Percentiles rank a stretch among this genome's conserved stretches.
These are phyloP conservation scores for Apophysomyces ossiformis DNA, from an alignment of 371 early-diverging fungal genomes.

Conservation along the genomic window DNA sequence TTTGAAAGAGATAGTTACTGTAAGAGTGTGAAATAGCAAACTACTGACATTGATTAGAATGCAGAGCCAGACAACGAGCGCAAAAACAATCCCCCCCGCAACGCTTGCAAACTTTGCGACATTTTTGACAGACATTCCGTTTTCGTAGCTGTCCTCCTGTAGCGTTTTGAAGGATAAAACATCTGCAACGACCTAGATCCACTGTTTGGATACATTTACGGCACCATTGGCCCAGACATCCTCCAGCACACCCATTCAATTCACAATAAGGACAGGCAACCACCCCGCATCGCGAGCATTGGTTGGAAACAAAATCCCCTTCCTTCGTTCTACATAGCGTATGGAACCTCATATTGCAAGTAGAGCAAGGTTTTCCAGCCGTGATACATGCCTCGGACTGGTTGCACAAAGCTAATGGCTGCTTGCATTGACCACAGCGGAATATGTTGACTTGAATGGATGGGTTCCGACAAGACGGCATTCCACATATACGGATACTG, in stretches of 20 bases:
- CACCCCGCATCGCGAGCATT: conserved; percentile 24
- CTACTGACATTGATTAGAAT: conserved; percentile 17
- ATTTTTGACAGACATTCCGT: conserved; percentile 20
- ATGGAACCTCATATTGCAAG: conserved; percentile 24
- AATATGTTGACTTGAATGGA: conserved; percentile 10
- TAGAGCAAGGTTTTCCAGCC: conserved; percentile 13
- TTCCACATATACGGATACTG: conserved; percentile 19
- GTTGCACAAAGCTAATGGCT: conserved; percentile 22
- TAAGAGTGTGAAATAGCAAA: not conserved
- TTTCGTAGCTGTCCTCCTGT: conserved; percentile 20
- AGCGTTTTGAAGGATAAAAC: conserved; percentile 15
- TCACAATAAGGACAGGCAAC: conserved; percentile 33
- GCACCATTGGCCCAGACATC: conserved; percentile 34
- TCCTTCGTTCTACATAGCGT: conserved; percentile 20
- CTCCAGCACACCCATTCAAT: conserved; percentile 22
- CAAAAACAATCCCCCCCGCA: conserved; percentile 20
- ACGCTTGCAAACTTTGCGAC: conserved; percentile 16
- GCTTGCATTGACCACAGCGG: conserved; percentile 20
- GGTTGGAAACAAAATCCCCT: conserved; percentile 22
- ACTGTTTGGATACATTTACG: conserved; percentile 13
- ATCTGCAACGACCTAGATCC: conserved; percentile 24
- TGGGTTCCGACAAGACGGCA: conserved; percentile 15
- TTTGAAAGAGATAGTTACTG: not conserved
- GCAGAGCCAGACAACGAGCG: conserved; percentile 19
- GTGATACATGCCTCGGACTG: conserved; percentile 14